These are phyloP conservation scores for Citrullus colocynthis DNA, from an alignment of 306 rosid species.

Conservation along the genomic window DNA sequence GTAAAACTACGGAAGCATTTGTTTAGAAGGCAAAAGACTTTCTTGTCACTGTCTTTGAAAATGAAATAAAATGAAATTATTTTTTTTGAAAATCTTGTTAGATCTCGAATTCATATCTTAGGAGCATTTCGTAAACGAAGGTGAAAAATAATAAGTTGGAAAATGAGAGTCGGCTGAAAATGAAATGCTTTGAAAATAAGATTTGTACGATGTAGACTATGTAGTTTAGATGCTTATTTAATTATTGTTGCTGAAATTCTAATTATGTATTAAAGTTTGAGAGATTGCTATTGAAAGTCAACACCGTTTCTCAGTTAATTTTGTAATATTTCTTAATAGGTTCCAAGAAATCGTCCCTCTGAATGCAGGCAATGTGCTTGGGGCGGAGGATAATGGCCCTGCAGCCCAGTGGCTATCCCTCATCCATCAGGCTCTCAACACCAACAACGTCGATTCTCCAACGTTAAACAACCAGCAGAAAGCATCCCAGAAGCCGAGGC, in stretches of 20 bases:
- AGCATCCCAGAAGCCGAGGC: conserved; percentile 21
- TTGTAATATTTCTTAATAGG: conserved; percentile 18
- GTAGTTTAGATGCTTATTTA: no score
- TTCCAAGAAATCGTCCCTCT: conserved; percentile 93
- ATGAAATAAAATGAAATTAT: no score
- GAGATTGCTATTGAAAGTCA: not conserved
- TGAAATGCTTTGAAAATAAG: not conserved
- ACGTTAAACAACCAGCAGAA: not conserved
- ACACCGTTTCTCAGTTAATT: not conserved
- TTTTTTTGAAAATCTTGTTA: not conserved
- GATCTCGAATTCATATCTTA: not conserved
- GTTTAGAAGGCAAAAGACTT: no score
- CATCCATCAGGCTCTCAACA: conserved; percentile 44
- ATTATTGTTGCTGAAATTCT: no score
- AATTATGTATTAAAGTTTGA: not conserved
- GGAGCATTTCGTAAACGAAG: not conserved
- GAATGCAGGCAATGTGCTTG: conserved; percentile 78
- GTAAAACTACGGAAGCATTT: no score
- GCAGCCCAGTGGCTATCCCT: conserved; percentile 63
- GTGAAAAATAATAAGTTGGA: not conserved
- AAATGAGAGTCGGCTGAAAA: not conserved
- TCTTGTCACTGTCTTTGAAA: no score
- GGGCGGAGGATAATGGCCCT: conserved; percentile 70
- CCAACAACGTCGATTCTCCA: not conserved
- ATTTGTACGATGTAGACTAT: not conserved